Base-by-base conservation (phyloP, 2,329 filamentous ascomycete species). In the Penicillium sp. region DNA sequence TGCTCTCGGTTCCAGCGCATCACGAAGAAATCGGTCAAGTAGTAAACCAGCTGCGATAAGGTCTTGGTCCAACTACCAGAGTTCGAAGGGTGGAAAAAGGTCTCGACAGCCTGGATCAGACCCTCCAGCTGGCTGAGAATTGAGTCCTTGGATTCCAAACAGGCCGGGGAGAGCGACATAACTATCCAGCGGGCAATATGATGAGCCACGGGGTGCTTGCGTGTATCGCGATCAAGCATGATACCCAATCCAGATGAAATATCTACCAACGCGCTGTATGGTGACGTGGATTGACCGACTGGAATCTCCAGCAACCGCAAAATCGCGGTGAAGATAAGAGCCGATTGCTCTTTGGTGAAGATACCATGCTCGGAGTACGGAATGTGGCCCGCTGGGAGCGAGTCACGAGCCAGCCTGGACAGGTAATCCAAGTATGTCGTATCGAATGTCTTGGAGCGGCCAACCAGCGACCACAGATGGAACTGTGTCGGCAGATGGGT, bases 41-140 rank as follows among this genome's bases (percentile, higher is more conserved):
- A 96, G 73, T 93, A 93, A 5, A 95, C 91, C 55, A 99, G 82
- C 75, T 98, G 94, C 3, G 92, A 89, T 44, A 99, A 80, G 64
- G 94, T 90, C 69, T 87, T 92, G 1, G 94, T 96, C 95, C 95
- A 99, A 14, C 81, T 81, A 14, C 95, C 95, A 54, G 94, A 91
- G 74, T 99, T 99, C 2, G 95, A 99, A 2, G 95, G 95, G 70
- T 99, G 95, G 81, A 97, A 99, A 76, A 99, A 99, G 0, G 95
- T 99, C 75, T 99, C 95, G 49, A 98, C 89, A 2, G 93, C 95
- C 74, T 98, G 90, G 66, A 99, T 90, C 54, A 99, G 82, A 0
- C 91, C 94, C 74, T 99, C 94, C 5, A 99, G 83, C 64, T 90
- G 91, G 36, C 89, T 86, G 68, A 99, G 78, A 44, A 96, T 86